Evolutionary conservation across 2,329 filamentous ascomycete genomes (phyloP).

Genomic region (Apiospora arundinis): DNA sequence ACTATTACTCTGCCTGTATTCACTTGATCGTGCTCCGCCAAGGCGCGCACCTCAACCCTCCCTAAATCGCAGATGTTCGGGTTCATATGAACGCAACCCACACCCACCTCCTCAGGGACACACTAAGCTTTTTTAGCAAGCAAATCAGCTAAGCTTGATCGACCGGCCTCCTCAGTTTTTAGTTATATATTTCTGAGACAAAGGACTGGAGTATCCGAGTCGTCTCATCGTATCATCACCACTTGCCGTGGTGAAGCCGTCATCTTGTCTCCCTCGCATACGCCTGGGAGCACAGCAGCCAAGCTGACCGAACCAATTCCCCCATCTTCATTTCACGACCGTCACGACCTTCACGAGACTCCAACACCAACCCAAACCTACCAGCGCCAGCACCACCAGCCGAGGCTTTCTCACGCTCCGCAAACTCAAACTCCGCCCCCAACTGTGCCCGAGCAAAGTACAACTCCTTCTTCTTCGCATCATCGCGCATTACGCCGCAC

Average conservation of each 20-base stretch:
- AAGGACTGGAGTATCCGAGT: not conserved
- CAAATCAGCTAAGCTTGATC: conserved; percentile 10
- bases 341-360: conserved; percentile 60
- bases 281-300: conserved; percentile 47
- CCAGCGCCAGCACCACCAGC: conserved; percentile 50
- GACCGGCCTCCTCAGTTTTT: conserved; percentile 8
- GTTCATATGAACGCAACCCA: conserved; percentile 2
- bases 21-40: conserved; percentile 17
- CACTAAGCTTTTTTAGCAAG: conserved; percentile 18
- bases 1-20: not conserved
- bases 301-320: conserved; percentile 53
- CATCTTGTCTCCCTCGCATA: conserved; percentile 54
- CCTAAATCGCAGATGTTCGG: not conserved
- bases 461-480: conserved; percentile 53
- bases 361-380: conserved; percentile 41
- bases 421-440: conserved; percentile 46
- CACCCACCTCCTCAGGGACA: conserved; percentile 4
- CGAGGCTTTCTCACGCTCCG: conserved; percentile 36
- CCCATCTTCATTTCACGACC: conserved; percentile 54
- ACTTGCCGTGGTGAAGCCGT: conserved; percentile 46
- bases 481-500: conserved; percentile 57
- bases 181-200: conserved; percentile 18
- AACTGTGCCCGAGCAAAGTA: conserved; percentile 44
- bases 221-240: conserved; percentile 36
- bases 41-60: not conserved